These are phyloP conservation scores for Neocatenulostroma microsporum DNA, from an alignment of 2,329 filamentous ascomycete species.

Conservation along the genomic window DNA sequence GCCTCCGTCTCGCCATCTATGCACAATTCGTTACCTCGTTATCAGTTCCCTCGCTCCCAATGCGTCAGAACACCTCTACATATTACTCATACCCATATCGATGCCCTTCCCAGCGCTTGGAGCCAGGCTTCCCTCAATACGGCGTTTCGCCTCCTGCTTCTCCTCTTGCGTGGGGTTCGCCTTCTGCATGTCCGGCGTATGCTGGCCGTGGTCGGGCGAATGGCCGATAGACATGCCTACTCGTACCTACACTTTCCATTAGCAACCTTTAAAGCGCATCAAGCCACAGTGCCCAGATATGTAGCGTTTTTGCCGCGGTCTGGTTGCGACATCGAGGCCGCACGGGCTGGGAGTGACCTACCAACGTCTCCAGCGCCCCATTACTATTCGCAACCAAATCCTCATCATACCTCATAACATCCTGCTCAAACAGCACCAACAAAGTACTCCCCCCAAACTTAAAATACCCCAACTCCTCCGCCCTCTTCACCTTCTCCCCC, in stretches of 20 bases:
- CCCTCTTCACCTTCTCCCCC: conserved; percentile 73
- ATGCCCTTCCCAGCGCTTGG: conserved; percentile 3
- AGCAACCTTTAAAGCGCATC: too few species aligned
- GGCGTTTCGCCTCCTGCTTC: conserved; percentile 74
- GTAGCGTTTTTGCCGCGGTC: too few species aligned
- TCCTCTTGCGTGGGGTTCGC: conserved; percentile 71
- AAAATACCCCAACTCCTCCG: conserved; percentile 95
- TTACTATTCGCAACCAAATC: conserved; percentile 84
- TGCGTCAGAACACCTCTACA: too few species aligned
- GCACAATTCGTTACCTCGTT: too few species aligned
- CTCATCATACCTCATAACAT: conserved; percentile 77
- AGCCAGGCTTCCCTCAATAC: conserved; percentile 60
- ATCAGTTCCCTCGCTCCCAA: too few species aligned
- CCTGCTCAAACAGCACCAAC: conserved; percentile 85
- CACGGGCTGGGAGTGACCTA: too few species aligned
- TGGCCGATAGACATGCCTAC: conserved; percentile 97
- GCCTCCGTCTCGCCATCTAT: too few species aligned
- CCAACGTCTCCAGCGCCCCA: conserved; percentile 82
- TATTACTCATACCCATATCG: conserved; percentile 3
- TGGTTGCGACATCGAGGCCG: too few species aligned
- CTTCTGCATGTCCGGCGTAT: conserved; percentile 81
- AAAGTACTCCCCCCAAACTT: conserved; percentile 96
- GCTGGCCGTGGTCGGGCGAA: conserved; percentile 62
- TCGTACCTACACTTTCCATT: conserved; percentile 72
- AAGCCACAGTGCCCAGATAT: too few species aligned